These are phyloP conservation scores for Wallacemonas sp. DNA, from an alignment of 208 protist genomes.

Conservation along the genomic window DNA sequence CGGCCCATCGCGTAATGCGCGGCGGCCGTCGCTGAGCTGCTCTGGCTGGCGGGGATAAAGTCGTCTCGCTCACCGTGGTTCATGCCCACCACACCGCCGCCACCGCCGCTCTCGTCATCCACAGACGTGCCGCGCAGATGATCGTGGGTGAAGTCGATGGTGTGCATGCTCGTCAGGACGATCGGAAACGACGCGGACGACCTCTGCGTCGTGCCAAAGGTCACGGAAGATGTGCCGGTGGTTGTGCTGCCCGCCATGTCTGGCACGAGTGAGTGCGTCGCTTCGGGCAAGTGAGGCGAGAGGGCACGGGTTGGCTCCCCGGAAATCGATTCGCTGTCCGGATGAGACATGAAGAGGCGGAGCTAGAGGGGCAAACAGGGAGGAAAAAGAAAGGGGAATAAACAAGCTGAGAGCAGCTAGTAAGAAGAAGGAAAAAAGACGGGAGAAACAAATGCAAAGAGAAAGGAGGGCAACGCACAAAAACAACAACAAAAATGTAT, in stretches of 20 bases:
- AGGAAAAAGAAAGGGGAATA: background rate
- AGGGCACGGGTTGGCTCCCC: background rate
- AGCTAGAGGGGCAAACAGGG: background rate
- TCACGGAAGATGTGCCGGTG: background rate
- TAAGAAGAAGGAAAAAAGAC: no score
- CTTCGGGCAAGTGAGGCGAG: background rate
- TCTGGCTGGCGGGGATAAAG: no score
- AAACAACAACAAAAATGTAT: constrained; percentile 14
- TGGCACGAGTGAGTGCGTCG: background rate
- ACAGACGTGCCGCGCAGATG: no score
- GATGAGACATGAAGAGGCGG: background rate
- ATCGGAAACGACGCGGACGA: background rate
- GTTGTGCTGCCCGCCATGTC: background rate
- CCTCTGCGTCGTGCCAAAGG: background rate
- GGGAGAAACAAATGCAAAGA: background rate
- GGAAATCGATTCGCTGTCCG: background rate
- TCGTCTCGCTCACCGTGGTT: no score
- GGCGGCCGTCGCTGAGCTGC: background rate
- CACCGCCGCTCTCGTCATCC: no score
- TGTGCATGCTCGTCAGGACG: background rate
- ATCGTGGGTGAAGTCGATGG: constrained; percentile 4
- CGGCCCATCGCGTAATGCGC: background rate
- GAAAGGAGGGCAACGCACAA: background rate
- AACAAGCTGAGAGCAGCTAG: no score
- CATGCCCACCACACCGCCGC: no score